These are phyloP conservation scores for Raffaelea deltoideospora DNA, from an alignment of 2,329 filamentous ascomycete species.

Conservation along the genomic window DNA sequence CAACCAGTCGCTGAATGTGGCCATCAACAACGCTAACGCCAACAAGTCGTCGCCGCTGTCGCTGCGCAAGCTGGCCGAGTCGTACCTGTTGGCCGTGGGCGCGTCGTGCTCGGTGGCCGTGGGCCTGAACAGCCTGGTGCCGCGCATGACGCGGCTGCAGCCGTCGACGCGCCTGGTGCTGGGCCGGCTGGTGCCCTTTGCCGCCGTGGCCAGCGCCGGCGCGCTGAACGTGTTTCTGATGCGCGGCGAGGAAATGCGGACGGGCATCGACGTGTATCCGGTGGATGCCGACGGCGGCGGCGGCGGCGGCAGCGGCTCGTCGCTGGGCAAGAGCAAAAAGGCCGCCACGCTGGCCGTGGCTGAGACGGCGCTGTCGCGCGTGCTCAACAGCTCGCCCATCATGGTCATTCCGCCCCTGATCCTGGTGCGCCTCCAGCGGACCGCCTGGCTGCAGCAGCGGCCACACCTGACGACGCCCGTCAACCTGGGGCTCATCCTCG, in stretches of 20 bases:
- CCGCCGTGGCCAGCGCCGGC: slow-evolving; percentile 81
- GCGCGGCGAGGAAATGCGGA: slow-evolving; percentile 88
- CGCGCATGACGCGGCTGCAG: slow-evolving; percentile 61
- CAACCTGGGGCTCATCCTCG: slow-evolving; percentile 76
- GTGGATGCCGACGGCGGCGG: slow-evolving; percentile 28
- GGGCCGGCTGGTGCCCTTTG: slow-evolving; percentile 83
- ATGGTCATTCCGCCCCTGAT: slow-evolving; percentile 90
- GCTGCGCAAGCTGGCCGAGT: slow-evolving; percentile 66
- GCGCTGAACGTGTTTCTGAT: slow-evolving; percentile 94
- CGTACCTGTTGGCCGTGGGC: slow-evolving; percentile 80
- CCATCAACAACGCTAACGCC: slow-evolving; percentile 92
- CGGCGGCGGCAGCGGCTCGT: slow-evolving; percentile 40
- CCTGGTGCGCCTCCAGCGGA: slow-evolving; percentile 71
- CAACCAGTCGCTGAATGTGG: slow-evolving; percentile 96
- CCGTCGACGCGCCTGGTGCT: slow-evolving; percentile 64
- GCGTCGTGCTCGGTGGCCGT: slow-evolving; percentile 90
- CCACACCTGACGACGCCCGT: slow-evolving; percentile 66
- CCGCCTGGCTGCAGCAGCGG: slow-evolving; percentile 62
- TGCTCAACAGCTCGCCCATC: slow-evolving; percentile 88
- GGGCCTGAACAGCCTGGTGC: slow-evolving; percentile 80
- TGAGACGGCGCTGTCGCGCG: slow-evolving; percentile 82
- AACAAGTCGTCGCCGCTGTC: slow-evolving; percentile 93
- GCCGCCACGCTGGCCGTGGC: slow-evolving; percentile 81
- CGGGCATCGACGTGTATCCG: slow-evolving; percentile 85
- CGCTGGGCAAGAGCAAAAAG: slow-evolving; percentile 73